Conservation (phyloP, 129 eudicot genomes). For the Logfia minima region DNA sequence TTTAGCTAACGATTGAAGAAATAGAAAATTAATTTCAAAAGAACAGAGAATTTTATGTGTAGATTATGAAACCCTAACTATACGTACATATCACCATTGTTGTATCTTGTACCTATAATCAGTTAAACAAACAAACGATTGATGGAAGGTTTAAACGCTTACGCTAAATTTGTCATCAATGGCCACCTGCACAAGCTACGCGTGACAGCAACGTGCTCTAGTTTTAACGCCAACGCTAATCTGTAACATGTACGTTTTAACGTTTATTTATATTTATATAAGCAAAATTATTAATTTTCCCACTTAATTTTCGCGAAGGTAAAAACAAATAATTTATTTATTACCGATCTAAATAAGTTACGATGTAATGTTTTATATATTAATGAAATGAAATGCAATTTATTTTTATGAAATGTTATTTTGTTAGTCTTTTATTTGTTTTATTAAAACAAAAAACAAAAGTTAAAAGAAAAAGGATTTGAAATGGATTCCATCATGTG, state of each 20-base stretch:
- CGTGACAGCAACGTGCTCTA: conserved; percentile 29
- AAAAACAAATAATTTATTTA: too few species aligned
- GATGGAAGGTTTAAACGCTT: conserved; percentile 28
- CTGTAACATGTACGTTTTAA: neutral
- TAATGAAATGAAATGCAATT: too few species aligned
- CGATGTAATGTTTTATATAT: too few species aligned
- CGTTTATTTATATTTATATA: too few species aligned
- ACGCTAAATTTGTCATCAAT: conserved; percentile 27
- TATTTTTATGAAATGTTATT: too few species aligned
- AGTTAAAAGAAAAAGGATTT: too few species aligned
- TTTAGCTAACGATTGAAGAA: neutral
- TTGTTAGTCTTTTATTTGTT: too few species aligned
- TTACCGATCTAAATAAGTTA: too few species aligned
- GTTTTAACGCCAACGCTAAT: conserved; percentile 23
- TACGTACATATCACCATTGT: conserved; percentile 19
- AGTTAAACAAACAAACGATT: conserved; percentile 8
- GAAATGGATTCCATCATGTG: too few species aligned
- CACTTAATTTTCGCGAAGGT: too few species aligned
- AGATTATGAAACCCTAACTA: conserved; percentile 31
- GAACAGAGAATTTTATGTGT: conserved; percentile 14
- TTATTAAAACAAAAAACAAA: too few species aligned
- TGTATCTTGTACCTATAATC: conserved; percentile 23
- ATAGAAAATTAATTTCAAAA: neutral
- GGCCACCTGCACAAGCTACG: conserved; percentile 34
- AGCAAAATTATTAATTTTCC: too few species aligned